phyloP scores from a whole-genome alignment of 2,329 filamentous ascomycete species.

The Neopestalotiopsis clavispora region DNA sequence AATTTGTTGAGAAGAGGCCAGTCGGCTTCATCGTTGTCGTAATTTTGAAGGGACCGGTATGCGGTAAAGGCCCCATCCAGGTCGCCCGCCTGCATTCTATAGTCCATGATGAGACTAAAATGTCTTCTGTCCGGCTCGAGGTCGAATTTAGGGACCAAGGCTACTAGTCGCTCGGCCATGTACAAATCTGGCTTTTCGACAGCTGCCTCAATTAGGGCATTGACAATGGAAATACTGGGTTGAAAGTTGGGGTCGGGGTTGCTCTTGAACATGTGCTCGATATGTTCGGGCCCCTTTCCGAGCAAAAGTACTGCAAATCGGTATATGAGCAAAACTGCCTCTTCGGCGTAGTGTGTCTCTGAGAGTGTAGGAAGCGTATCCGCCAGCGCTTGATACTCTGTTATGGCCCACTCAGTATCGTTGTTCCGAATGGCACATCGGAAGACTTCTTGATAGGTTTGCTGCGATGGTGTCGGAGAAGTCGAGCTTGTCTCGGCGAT shows the following conservation, averaged over 20 bases:
- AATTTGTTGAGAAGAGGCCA: constrained; percentile 72
- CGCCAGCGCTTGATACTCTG: constrained; percentile 59
- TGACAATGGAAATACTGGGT: constrained; percentile 76
- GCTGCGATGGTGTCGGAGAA: constrained; percentile 39
- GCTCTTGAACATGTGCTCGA: constrained; percentile 71
- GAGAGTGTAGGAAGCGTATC: constrained; percentile 35
- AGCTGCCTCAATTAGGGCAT: constrained; percentile 75
- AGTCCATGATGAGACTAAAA: constrained; percentile 75
- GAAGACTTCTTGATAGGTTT: constrained; percentile 60
- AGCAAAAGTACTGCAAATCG: constrained; percentile 75
- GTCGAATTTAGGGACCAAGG: constrained; percentile 67
- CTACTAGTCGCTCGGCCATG: constrained; percentile 74
- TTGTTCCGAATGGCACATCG: constrained; percentile 64
- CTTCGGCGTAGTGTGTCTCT: constrained; percentile 51
- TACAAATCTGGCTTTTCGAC: constrained; percentile 72
- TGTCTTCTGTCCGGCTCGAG: constrained; percentile 73
- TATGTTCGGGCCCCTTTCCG: constrained; percentile 73
- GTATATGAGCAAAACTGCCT: constrained; percentile 63
- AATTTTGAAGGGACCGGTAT: constrained; percentile 65
- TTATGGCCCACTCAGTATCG: constrained; percentile 65
- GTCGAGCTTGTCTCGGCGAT: not conserved
- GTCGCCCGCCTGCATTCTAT: constrained; percentile 75
- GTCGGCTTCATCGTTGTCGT: constrained; percentile 63
- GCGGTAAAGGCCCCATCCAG: constrained; percentile 70
- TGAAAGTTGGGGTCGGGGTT: constrained; percentile 48